Percentiles rank a stretch among this genome's conserved stretches.
Evolutionary conservation across 495 filamentous ascomycete genomes (phyloP).

Genomic region (Sordaria brevicollis): DNA sequence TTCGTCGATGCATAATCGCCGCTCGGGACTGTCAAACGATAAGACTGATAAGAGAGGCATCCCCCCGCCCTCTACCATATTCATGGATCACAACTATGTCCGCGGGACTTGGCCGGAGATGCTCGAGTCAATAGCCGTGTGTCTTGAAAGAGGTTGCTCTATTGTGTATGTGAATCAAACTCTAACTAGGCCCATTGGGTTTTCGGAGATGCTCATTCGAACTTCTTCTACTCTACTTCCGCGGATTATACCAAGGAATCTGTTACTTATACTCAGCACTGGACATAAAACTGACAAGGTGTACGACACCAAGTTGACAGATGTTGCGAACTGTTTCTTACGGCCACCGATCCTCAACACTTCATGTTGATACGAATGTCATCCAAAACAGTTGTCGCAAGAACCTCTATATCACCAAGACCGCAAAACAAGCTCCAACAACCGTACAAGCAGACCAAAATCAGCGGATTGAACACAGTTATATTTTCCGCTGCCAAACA

Average conservation of each 20-base stretch:
- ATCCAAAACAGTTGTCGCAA: not conserved
- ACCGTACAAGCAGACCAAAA: not conserved
- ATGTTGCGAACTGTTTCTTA: not conserved
- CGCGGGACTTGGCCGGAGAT: slow-evolving; percentile 15
- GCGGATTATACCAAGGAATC: not conserved
- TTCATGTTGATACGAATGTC: not conserved
- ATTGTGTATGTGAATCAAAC: not conserved
- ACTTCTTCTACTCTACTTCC: not conserved
- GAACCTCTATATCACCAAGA: not conserved
- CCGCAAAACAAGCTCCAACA: not conserved
- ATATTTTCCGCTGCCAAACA: not conserved
- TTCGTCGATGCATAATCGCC: not conserved
- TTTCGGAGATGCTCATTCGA: not conserved
- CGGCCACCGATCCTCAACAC: not conserved
- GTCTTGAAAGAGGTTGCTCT: not conserved
- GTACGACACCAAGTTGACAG: too few relatives aligned
- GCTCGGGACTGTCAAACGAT: not conserved
- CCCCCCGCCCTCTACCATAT: too few relatives aligned
- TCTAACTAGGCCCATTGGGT: not conserved
- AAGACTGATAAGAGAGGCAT: not conserved
- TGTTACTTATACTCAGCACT: too few relatives aligned
- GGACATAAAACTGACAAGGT: too few relatives aligned
- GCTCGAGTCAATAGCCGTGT: not conserved
- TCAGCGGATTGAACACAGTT: not conserved
- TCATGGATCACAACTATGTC: slow-evolving; percentile 2